A percentile compares a stretch with the other conserved stretches of the same genome.
Evolutionary conservation across 2,329 filamentous ascomycete genomes (phyloP).

Genomic region (Botrytis byssoidea): DNA sequence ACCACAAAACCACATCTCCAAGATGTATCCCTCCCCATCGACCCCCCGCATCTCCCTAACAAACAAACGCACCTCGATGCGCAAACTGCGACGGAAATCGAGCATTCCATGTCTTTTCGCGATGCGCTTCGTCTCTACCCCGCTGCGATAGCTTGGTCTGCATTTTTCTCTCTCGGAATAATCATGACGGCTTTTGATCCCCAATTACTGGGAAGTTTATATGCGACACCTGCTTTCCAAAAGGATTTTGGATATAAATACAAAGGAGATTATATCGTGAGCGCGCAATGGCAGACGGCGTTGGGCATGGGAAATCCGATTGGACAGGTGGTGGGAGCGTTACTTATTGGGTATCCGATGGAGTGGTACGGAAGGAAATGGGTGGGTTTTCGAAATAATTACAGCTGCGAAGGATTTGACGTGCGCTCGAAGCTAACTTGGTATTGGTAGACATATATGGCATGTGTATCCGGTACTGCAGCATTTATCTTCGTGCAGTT

Average conservation of each 20-base stretch:
- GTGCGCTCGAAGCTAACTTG: background rate
- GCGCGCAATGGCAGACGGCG: conserved; percentile 34
- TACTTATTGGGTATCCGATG: conserved; percentile 46
- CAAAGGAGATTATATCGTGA: conserved; percentile 30
- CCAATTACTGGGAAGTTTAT: conserved; percentile 31
- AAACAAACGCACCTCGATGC: background rate
- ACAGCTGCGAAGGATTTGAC: background rate
- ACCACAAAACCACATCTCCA: background rate
- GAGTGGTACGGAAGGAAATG: conserved; percentile 30
- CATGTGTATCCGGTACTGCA: conserved; percentile 23
- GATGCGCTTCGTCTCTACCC: conserved; percentile 30
- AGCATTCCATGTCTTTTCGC: conserved; percentile 30
- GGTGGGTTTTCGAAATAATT: conserved; percentile 16
- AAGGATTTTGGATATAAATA: conserved; percentile 26
- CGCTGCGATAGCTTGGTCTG: conserved; percentile 30
- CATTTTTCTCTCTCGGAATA: conserved; percentile 33
- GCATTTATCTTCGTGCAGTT: conserved; percentile 30
- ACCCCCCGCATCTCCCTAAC: background rate
- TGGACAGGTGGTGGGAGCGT: conserved; percentile 40
- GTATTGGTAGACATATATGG: conserved; percentile 23
- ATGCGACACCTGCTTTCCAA: conserved; percentile 33
- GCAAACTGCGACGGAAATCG: conserved; percentile 25
- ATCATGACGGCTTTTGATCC: conserved; percentile 35
- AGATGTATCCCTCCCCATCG: background rate
- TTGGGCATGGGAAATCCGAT: conserved; percentile 34